These are phyloP conservation scores for Teratosphaeria zuluensis DNA, from an alignment of 2,329 filamentous ascomycete species.

Conservation along the genomic window DNA sequence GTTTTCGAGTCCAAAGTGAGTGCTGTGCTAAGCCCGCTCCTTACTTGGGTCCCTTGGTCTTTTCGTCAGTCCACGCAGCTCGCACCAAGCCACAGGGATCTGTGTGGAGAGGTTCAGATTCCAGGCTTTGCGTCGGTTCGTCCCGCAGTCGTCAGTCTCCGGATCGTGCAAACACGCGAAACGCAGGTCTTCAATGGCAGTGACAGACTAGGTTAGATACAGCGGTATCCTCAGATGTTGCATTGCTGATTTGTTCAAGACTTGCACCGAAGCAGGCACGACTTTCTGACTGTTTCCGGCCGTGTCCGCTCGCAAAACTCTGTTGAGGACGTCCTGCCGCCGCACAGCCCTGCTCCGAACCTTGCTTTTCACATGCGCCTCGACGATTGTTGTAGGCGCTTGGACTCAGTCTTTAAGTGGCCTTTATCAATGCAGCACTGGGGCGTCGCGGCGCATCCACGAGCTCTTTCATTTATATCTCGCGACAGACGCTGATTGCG, in stretches of 20 bases:
- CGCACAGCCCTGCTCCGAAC: not conserved
- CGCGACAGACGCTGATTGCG: not conserved
- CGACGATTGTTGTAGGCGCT: not conserved
- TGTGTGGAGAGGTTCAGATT: not conserved
- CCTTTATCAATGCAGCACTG: not conserved
- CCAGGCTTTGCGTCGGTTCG: not conserved
- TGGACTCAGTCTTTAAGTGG: not conserved
- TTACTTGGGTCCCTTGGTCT: not conserved
- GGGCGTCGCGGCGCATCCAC: not conserved
- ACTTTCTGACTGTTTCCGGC: not conserved
- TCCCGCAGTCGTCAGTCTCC: not conserved
- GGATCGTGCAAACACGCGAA: not conserved
- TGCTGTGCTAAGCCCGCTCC: not conserved
- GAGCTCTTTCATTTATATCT: not conserved
- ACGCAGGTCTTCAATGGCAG: not conserved
- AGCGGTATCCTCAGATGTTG: not conserved
- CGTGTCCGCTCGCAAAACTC: not conserved
- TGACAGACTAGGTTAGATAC: not conserved
- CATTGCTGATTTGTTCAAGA: not conserved
- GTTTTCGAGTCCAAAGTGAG: not conserved
- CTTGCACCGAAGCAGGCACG: not conserved
- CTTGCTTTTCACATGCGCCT: not conserved
- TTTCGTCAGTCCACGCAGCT: not conserved
- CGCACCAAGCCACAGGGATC: not conserved
- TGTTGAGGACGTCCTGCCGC: not conserved